Evolutionary conservation across 306 rosid genomes (phyloP).

Genomic region (Purshia tridentata): DNA sequence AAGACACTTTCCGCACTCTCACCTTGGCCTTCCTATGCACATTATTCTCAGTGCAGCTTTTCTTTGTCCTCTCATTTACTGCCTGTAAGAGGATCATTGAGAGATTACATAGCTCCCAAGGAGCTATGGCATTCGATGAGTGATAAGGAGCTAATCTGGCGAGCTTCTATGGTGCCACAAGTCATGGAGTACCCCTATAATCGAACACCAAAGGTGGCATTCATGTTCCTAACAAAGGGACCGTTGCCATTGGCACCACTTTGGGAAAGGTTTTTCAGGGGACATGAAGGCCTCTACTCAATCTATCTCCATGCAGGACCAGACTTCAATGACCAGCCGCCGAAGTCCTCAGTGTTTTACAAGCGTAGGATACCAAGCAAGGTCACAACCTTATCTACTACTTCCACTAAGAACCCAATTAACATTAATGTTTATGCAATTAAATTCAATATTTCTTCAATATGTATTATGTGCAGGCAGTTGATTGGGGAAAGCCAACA

Average conservation of each 20-base stretch:
- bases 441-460: background rate
- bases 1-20: background rate
- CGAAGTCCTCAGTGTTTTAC: slow-evolving; percentile 32
- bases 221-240: slow-evolving; percentile 41
- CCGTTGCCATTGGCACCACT: slow-evolving; percentile 36
- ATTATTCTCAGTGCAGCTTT: slow-evolving; percentile 3
- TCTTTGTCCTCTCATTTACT: background rate
- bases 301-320: slow-evolving; percentile 40
- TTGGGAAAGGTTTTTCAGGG: slow-evolving; percentile 46
- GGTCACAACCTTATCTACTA: slow-evolving; percentile 19
- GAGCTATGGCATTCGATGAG: slow-evolving; percentile 38
- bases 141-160: slow-evolving; percentile 37
- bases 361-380: slow-evolving; percentile 41
- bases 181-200: slow-evolving; percentile 9
- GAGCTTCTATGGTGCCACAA: slow-evolving; percentile 34
- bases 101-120: slow-evolving; percentile 21
- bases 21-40: background rate
- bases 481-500: slow-evolving; percentile 37
- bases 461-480: slow-evolving; percentile 21
- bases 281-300: slow-evolving; percentile 34
- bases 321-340: slow-evolving; percentile 17
- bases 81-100: background rate
- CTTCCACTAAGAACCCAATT: too few species aligned
- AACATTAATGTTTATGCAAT: background rate
- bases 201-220: slow-evolving; percentile 34